Evolutionary conservation across 345 rosid genomes (phyloP), one percentile per base, ranked within the genome.

Genomic region (Populus tremula): DNA sequence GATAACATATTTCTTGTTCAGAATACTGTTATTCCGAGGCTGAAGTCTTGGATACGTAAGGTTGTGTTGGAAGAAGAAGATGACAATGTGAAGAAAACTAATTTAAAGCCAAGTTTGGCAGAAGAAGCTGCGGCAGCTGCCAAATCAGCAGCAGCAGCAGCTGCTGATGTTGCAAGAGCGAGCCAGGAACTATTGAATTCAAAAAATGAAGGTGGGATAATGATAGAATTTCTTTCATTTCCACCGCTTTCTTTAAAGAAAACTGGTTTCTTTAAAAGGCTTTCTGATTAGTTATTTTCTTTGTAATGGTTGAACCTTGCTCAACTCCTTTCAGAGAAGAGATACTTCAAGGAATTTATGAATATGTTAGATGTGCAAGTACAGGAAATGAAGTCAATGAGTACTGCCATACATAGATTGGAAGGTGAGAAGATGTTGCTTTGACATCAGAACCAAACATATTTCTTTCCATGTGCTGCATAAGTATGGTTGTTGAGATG

Each of bases 81-180:
- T 78, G 90, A 85, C 50, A 72, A 61, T 73, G 80, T 66, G 41
- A 85, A 81, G 77, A 88, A 86, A 86, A 69, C 75, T 70, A 82
- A 83, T 47, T 78, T 75, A 77, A 90, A 89, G 80, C 94, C 97
- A 73, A 94, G 88, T 85, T 78, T 89, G 82, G 92, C 88, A 65
- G 99, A 96, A 82, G 98, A 92, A 79, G 94, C 98, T 67, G 97
- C 94, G 12, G 93, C 94, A 23, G 99, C 97, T 67, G 95, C 97
- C 62, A 96, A 92, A 88, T 80, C 97, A 76, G 98, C 98, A 16
- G 93, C 98, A 11, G 92, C 90, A 2, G 97, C 98, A 2, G 97
- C 98, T 67, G 85, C 94, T 73, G 98, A 94, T 82, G 93, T 92
- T 77, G 97, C 98, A 70, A 94, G 90, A 84, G 88, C 91, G 56